Percentiles rank a stretch among this genome's conserved stretches.
phyloP scores from a whole-genome alignment of 306 rosid species.

The Dalbergia oliveri region DNA sequence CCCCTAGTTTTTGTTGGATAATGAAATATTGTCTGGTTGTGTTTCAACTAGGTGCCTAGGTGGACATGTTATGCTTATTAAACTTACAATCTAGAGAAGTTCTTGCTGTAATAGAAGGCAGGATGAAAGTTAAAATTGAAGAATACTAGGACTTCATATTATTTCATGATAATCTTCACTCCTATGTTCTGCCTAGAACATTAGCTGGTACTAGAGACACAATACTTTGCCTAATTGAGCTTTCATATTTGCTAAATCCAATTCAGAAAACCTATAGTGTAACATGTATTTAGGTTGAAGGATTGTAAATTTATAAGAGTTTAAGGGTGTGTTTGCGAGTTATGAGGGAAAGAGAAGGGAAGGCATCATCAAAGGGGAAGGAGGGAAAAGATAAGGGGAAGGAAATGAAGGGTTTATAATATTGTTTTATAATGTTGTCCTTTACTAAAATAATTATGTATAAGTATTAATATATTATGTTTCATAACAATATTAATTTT shows the following conservation, averaged over 20 bases:
- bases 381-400: too few relatives aligned
- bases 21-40: slow-evolving; percentile 10
- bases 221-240: neutral
- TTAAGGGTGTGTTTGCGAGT: neutral
- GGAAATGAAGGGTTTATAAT: too few relatives aligned
- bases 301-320: neutral
- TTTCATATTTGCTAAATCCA: slow-evolving; percentile 1
- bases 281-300: neutral
- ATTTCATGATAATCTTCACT: slow-evolving; percentile 4
- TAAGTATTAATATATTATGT: too few relatives aligned
- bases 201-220: neutral
- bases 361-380: too few relatives aligned
- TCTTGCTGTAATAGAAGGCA: neutral
- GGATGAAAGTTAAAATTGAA: neutral
- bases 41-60: slow-evolving; percentile 19
- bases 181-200: neutral
- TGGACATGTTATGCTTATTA: slow-evolving; percentile 12
- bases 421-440: too few relatives aligned
- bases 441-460: too few relatives aligned
- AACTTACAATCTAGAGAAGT: neutral
- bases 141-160: neutral
- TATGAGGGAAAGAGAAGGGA: too few relatives aligned
- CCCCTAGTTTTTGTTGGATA: slow-evolving; percentile 15
- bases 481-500: too few relatives aligned
- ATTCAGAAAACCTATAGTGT: neutral